Base-by-base conservation (phyloP, 1,284 basidiomycete genomes). In the Ceratobasidium sp. region DNA sequence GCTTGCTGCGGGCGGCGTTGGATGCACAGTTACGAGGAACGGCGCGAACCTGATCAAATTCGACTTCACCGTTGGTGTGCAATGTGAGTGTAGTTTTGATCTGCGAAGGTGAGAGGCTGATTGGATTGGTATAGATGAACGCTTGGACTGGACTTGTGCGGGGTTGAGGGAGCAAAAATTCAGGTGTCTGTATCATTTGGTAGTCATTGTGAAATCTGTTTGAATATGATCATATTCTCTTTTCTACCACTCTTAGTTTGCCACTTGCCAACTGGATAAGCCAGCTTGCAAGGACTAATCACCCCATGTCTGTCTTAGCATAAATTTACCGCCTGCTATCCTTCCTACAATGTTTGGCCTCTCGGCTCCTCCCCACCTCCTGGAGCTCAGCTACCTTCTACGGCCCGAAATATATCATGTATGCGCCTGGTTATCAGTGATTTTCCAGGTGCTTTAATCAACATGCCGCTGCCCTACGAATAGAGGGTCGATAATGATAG, bases 111-210 rank as follows among this genome's bases (percentile, higher is more conserved):
- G n/a, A 14, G 18, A 23, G 2, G 12, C 18, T 50, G 18, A 62
- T 54, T 3, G 23, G 12, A 33, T 18, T 4, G 6, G 41, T 2
- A 16, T 60, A 71, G 69, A 71, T 71, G 57, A 60, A 71, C 41
- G 69, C 69, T 57, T 71, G 69, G 69, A 71, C 69, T 27, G 69
- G 69, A 8, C 38, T 71, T 18, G 33, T 30, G 35, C 59, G 35
- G 3, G 59, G 30, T 20, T 62, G 16, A 52, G 20, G 10, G 10
- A 52, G 16, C 6, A 20, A 52, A 20, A 20, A n/a, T 6, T 52
- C 20, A 52, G 16, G 50, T 1, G n/a, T 16, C 16, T 52, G 50
- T n/a, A 52, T 7, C 16, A n/a, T 7, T 52, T 52, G 50, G 20
- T n/a, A 6, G 50, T 52, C 7, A 20, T 18, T 52, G 16, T 52